A percentile compares a stretch with the other conserved stretches of the same genome.
These are phyloP conservation scores for Colletotrichum gigasporum DNA, from an alignment of 2,329 filamentous ascomycete genomes.

Conservation along the genomic window DNA sequence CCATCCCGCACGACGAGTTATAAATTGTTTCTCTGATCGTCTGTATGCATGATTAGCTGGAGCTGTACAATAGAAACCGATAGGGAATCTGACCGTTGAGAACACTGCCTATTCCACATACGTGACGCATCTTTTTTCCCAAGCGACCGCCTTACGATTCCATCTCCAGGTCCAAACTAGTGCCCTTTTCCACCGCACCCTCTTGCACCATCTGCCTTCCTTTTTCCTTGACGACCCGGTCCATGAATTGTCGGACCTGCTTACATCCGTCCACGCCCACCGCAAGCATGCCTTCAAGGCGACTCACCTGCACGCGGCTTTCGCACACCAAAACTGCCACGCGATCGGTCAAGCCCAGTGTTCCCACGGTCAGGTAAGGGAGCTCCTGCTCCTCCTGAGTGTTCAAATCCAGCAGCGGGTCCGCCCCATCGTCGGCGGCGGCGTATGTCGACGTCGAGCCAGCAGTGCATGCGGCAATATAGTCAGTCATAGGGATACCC, in stretches of 20 bases:
- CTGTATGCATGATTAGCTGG: slow-evolving; percentile 17
- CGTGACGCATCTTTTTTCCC: slow-evolving; percentile 27
- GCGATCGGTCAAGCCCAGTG: slow-evolving; percentile 76
- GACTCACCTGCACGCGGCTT: slow-evolving; percentile 82
- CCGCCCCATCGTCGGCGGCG: slow-evolving; percentile 72
- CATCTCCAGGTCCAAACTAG: slow-evolving; percentile 61
- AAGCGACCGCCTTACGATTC: slow-evolving; percentile 43
- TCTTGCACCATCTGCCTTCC: slow-evolving; percentile 71
- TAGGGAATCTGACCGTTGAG: slow-evolving; percentile 21
- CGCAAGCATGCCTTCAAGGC: slow-evolving; percentile 91
- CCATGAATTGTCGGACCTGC: slow-evolving; percentile 82
- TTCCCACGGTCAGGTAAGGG: slow-evolving; percentile 87
- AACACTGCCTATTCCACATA: neutral
- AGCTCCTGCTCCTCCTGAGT: slow-evolving; percentile 85
- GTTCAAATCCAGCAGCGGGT: slow-evolving; percentile 84
- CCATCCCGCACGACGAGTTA: slow-evolving; percentile 57
- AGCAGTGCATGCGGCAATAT: slow-evolving; percentile 87
- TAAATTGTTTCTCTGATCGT: slow-evolving; percentile 38
- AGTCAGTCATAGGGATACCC: slow-evolving; percentile 93
- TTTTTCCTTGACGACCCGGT: slow-evolving; percentile 79
- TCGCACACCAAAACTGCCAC: slow-evolving; percentile 87
- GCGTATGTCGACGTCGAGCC: slow-evolving; percentile 78
- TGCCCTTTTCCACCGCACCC: slow-evolving; percentile 59
- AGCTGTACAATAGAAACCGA: slow-evolving; percentile 16
- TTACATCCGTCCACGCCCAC: slow-evolving; percentile 93